A percentile compares a stretch with the other conserved stretches of the same genome.
Evolutionary conservation across 2,329 filamentous ascomycete species (phyloP).

Genomic region (Cladophialophora bantiana): DNA sequence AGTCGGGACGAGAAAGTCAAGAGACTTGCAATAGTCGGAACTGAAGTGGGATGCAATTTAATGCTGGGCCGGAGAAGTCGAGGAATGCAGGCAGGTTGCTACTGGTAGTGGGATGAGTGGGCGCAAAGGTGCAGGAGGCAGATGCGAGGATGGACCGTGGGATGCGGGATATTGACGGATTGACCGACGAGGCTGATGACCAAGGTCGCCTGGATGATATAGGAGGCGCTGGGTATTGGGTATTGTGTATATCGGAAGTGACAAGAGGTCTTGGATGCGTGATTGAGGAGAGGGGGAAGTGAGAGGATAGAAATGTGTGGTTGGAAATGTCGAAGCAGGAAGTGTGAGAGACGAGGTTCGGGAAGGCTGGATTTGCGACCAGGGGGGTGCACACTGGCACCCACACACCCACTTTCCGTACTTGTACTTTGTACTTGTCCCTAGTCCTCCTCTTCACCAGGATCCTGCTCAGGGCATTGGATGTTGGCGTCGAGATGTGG

Average conservation of each 20-base stretch:
- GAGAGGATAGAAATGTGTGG: slow-evolving; percentile 24
- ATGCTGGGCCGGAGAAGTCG: slow-evolving; percentile 3
- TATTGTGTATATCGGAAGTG: slow-evolving; percentile 17
- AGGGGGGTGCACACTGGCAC: slow-evolving; percentile 9
- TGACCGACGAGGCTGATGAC: not conserved
- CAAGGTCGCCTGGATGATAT: slow-evolving; percentile 12
- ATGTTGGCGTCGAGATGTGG: slow-evolving; percentile 8
- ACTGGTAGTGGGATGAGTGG: slow-evolving; percentile 1
- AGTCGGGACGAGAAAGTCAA: slow-evolving; percentile 5
- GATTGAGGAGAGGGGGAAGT: slow-evolving; percentile 20
- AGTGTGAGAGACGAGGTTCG: slow-evolving; percentile 19
- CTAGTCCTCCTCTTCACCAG: not conserved
- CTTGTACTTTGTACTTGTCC: not conserved
- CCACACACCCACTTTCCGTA: slow-evolving; percentile 8
- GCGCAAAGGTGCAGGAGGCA: slow-evolving; percentile 10
- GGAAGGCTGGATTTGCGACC: slow-evolving; percentile 27
- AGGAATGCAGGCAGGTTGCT: not conserved
- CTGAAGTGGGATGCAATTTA: slow-evolving; percentile 14
- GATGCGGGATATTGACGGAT: slow-evolving; percentile 21
- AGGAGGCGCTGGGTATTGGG: slow-evolving; percentile 7
- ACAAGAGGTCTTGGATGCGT: slow-evolving; percentile 15
- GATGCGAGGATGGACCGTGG: slow-evolving; percentile 11
- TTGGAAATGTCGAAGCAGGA: slow-evolving; percentile 24
- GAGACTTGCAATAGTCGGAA: slow-evolving; percentile 2
- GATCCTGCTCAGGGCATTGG: slow-evolving; percentile 2